Evolutionary conservation across 202 grass and related monocot species (phyloP).

Genomic region (Setaria italica): DNA sequence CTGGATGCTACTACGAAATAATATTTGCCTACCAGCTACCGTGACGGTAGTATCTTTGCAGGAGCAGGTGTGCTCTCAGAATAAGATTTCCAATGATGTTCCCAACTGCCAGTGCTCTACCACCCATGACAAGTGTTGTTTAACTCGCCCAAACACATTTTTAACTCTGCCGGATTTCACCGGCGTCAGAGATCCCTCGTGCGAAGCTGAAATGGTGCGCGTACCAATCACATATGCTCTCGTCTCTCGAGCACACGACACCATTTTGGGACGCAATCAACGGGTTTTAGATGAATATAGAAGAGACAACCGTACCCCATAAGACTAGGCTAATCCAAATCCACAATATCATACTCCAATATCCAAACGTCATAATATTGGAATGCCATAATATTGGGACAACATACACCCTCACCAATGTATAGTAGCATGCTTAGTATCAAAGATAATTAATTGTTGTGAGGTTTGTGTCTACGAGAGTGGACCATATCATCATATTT

Average conservation of each 20-base stretch:
- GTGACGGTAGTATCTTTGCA: not conserved
- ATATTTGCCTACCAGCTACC: not conserved
- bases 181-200: not conserved
- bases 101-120: not conserved
- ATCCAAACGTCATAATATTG: too few relatives aligned
- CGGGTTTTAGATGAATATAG: not conserved
- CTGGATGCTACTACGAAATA: not conserved
- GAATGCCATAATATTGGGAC: too few relatives aligned
- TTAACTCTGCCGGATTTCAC: not conserved
- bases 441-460: too few relatives aligned
- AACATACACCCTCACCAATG: too few relatives aligned
- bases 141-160: not conserved
- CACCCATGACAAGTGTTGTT: not conserved
- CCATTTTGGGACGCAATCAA: not conserved
- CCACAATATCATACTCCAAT: too few relatives aligned
- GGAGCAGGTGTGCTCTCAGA: not conserved
- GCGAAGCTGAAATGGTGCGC: not conserved
- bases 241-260: too few relatives aligned
- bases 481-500: too few relatives aligned
- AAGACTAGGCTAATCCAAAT: too few relatives aligned
- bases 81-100: conserved; percentile 1
- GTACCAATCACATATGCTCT: not conserved
- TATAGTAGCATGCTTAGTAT: too few relatives aligned
- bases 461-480: too few relatives aligned
- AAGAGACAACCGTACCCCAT: too few relatives aligned